Evolutionary conservation across 805 yeast species (phyloP).

Genomic region (Cyberlindnera veronae): DNA sequence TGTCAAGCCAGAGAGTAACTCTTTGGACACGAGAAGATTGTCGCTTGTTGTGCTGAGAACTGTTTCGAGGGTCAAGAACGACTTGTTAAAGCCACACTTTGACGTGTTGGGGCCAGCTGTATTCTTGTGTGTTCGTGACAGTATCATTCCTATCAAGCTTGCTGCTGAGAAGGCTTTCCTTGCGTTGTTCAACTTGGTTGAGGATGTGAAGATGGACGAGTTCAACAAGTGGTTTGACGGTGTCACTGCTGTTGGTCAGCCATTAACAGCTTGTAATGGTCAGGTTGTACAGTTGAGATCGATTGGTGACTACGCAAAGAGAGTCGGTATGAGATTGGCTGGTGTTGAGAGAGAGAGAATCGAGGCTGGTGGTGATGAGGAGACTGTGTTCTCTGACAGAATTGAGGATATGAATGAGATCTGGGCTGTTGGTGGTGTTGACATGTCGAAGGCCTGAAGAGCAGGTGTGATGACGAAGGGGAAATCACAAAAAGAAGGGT

Average conservation of each 20-base stretch:
- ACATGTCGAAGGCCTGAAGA: slow-evolving; percentile 31
- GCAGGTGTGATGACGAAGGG: neutral
- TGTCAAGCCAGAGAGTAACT: slow-evolving; percentile 52
- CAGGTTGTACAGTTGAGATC: slow-evolving; percentile 67
- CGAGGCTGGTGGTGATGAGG: slow-evolving; percentile 86
- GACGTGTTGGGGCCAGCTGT: slow-evolving; percentile 65
- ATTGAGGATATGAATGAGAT: slow-evolving; percentile 84
- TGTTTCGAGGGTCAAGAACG: slow-evolving; percentile 58
- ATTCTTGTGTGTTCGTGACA: slow-evolving; percentile 80
- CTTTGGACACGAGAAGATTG: slow-evolving; percentile 76
- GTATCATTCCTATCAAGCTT: slow-evolving; percentile 84
- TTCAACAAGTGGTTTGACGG: slow-evolving; percentile 65
- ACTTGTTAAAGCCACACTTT: slow-evolving; percentile 49
- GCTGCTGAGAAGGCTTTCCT: slow-evolving; percentile 92
- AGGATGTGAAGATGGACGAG: slow-evolving; percentile 49
- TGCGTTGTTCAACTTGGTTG: slow-evolving; percentile 67
- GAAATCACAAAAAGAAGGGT: neutral
- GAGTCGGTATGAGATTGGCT: slow-evolving; percentile 88
- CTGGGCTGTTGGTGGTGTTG: slow-evolving; percentile 82
- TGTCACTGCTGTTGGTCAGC: slow-evolving; percentile 33
- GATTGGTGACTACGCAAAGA: slow-evolving; percentile 79
- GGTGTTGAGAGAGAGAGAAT: slow-evolving; percentile 83
- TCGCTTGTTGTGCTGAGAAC: slow-evolving; percentile 76
- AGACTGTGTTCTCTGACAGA: slow-evolving; percentile 78
- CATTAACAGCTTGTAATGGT: slow-evolving; percentile 37